These are phyloP conservation scores for Phanerodontia chrysosporium DNA, from an alignment of 768 basidiomycete genomes.

Conservation along the genomic window DNA sequence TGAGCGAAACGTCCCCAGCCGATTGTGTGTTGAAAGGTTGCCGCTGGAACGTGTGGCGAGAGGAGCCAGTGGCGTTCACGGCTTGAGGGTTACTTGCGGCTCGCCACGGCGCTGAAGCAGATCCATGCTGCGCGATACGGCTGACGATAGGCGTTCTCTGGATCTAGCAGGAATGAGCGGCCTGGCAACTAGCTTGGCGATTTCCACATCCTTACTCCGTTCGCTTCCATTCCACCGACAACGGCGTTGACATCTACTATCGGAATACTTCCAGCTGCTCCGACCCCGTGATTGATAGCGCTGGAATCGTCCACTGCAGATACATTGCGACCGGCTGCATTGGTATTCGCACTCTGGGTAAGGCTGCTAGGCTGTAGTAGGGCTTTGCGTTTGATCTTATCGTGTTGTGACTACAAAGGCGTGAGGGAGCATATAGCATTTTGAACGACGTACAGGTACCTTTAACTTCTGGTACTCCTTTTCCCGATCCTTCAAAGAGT, in stretches of 20 bases:
- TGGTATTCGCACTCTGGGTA: slow-evolving; percentile 6
- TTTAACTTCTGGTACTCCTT: slow-evolving; percentile 88
- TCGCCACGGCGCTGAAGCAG: slow-evolving; percentile 20
- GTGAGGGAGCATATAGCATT: no score
- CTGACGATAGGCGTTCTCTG: slow-evolving; percentile 65
- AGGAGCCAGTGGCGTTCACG: slow-evolving; percentile 26
- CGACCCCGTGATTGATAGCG: slow-evolving; percentile 10
- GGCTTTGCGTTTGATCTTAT: slow-evolving; percentile 79
- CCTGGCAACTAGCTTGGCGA: background rate
- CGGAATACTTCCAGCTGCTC: slow-evolving; percentile 13
- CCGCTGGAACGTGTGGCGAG: slow-evolving; percentile 37
- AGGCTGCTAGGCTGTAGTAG: slow-evolving; percentile 47
- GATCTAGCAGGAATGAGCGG: slow-evolving; percentile 39
- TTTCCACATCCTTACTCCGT: slow-evolving; percentile 40
- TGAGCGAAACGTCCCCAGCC: slow-evolving; percentile 19
- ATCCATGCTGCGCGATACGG: slow-evolving; percentile 32
- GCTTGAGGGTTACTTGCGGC: slow-evolving; percentile 10
- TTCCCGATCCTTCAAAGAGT: slow-evolving; percentile 69
- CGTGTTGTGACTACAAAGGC: slow-evolving; percentile 65
- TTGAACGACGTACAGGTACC: slow-evolving; percentile 39
- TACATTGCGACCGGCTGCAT: background rate
- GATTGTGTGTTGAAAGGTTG: slow-evolving; percentile 29
- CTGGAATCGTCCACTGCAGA: background rate
- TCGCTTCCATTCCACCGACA: slow-evolving; percentile 63
- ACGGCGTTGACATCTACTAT: slow-evolving; percentile 48